Conservation (phyloP, 2,329 filamentous ascomycete genomes). For the Pseudogymnoascus sp. region DNA sequence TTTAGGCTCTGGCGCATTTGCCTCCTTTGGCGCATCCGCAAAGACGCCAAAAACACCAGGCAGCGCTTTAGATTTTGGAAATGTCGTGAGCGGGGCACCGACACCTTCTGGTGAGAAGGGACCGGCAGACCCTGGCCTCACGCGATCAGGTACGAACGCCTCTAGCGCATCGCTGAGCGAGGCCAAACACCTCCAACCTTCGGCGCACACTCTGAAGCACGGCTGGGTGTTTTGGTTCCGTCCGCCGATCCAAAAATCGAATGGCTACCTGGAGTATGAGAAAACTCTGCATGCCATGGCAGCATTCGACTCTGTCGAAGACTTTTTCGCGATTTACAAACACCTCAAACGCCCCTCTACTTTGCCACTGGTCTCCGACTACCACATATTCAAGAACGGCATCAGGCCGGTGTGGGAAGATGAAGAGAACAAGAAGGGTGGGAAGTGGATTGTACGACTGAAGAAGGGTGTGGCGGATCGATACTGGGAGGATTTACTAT, state of each 20-base stretch:
- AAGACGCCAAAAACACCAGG: conserved; percentile 84
- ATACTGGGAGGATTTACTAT: conserved; percentile 90
- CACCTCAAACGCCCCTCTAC: conserved; percentile 84
- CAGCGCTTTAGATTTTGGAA: conserved; percentile 69
- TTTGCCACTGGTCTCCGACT: conserved; percentile 88
- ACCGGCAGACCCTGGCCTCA: conserved; percentile 10
- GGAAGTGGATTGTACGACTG: conserved; percentile 93
- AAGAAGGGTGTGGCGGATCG: conserved; percentile 96
- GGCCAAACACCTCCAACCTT: conserved; percentile 34
- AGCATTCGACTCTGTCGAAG: conserved; percentile 70
- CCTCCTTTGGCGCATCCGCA: conserved; percentile 73
- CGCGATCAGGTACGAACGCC: conserved; percentile 23
- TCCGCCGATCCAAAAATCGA: conserved; percentile 91
- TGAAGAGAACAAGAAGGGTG: conserved; percentile 88
- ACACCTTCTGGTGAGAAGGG: conserved; percentile 53
- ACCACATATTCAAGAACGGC: conserved; percentile 95
- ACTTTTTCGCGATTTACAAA: conserved; percentile 82
- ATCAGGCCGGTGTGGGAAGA: conserved; percentile 98
- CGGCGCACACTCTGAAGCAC: conserved; percentile 61
- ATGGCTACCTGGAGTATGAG: conserved; percentile 81
- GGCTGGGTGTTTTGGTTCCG: conserved; percentile 97
- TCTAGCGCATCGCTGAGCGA: conserved; percentile 42
- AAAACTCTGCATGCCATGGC: conserved; percentile 88
- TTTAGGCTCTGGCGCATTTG: conserved; percentile 89
- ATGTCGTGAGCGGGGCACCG: conserved; percentile 42